phyloP scores from a whole-genome alignment of 2,329 filamentous ascomycete genomes.

The Aureobasidium musti region DNA sequence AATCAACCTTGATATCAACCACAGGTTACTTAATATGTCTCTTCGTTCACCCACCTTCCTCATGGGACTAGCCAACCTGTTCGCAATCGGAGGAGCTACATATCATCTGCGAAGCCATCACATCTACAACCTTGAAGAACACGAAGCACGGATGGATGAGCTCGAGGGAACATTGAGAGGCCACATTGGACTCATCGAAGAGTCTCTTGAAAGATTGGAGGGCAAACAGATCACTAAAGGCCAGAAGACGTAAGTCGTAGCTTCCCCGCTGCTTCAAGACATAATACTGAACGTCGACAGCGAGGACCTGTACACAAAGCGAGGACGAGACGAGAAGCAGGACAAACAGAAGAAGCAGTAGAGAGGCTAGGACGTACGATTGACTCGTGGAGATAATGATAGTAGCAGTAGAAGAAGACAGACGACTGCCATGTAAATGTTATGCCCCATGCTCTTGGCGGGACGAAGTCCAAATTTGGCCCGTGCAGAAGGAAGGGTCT shows the following conservation, averaged over 20 bases:
- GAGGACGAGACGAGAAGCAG: conserved; percentile 36
- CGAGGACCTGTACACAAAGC: conserved; percentile 38
- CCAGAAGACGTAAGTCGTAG: conserved; percentile 42
- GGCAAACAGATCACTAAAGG: conserved; percentile 42
- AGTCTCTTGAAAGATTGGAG: conserved; percentile 50
- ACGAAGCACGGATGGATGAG: conserved; percentile 53
- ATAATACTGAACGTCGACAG: conserved; percentile 23
- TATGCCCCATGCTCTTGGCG: conserved; percentile 24
- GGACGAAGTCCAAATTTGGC: conserved; percentile 2
- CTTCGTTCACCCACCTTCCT: conserved; percentile 31
- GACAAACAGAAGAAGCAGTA: conserved; percentile 30
- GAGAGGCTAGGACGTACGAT: not conserved
- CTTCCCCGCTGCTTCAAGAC: not conserved
- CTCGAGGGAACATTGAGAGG: conserved; percentile 52
- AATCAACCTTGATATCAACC: not conserved
- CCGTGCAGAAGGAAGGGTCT: conserved; percentile 25
- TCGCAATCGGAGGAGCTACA: conserved; percentile 32
- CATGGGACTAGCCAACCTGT: conserved; percentile 32
- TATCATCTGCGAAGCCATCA: conserved; percentile 38
- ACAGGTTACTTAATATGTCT: not conserved
- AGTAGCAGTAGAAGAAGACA: not conserved
- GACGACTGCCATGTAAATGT: not conserved
- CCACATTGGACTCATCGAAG: conserved; percentile 53
- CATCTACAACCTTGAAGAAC: conserved; percentile 50
- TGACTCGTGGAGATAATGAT: too few relatives aligned